A percentile compares a stretch with the other conserved stretches of the same genome.
Conservation (phyloP, 78 protist species). For the Corallochytrium limacisporum region DNA sequence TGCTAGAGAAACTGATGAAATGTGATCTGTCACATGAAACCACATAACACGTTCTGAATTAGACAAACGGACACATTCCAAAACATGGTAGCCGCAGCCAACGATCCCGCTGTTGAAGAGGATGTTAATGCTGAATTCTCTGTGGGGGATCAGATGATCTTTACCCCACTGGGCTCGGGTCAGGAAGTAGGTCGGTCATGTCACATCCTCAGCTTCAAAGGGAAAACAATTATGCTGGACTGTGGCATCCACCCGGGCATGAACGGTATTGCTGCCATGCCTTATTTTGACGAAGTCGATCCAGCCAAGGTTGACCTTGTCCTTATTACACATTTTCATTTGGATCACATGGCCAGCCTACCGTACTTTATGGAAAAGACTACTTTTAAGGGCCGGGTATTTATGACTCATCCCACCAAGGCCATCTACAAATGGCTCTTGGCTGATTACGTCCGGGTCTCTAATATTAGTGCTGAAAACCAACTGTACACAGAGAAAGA, state of each 20-base stretch:
- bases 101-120: conserved; percentile 11
- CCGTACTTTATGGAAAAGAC: conserved; percentile 71
- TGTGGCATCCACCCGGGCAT: conserved; percentile 89
- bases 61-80: conserved; percentile 16
- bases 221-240: conserved; percentile 51
- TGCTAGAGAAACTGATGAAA: too few relatives aligned
- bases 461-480: conserved; percentile 27
- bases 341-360: conserved; percentile 83
- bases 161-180: conserved; percentile 69
- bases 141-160: neutral
- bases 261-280: conserved; percentile 59
- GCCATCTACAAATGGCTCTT: conserved; percentile 67
- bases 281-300: conserved; percentile 70
- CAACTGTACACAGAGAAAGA: conserved; percentile 52
- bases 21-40: too few relatives aligned
- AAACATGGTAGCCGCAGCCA: conserved; percentile 77
- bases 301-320: conserved; percentile 57
- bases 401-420: conserved; percentile 94
- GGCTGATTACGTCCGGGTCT: conserved; percentile 48
- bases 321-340: conserved; percentile 83
- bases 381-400: conserved; percentile 68
- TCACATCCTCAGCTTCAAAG: conserved; percentile 63
- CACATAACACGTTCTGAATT: too few relatives aligned
- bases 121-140: conserved; percentile 10
- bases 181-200: conserved; percentile 87